Evolutionary conservation across 352 stramenopile genomes (phyloP).

Genomic region (Phytophthora vignae): DNA sequence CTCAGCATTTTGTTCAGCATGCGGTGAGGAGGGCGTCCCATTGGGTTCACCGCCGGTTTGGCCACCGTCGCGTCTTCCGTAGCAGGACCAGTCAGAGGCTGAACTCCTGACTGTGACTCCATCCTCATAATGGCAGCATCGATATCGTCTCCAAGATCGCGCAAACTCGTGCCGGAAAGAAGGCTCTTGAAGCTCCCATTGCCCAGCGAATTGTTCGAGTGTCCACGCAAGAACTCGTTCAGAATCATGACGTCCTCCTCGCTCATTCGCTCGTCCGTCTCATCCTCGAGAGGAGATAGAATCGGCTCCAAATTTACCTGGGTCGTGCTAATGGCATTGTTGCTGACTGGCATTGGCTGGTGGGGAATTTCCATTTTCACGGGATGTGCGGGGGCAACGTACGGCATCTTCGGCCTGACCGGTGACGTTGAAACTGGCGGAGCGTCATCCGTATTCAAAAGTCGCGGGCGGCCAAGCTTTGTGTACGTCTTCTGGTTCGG

Average conservation of each 20-base stretch:
- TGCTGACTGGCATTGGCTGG: conserved; percentile 5
- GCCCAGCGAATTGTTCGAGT: conserved; percentile 56
- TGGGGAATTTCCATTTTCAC: conserved; percentile 26
- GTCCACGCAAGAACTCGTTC: conserved; percentile 61
- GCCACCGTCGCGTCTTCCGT: conserved; percentile 23
- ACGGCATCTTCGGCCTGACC: conserved; percentile 27
- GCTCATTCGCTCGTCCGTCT: conserved; percentile 61
- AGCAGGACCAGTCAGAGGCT: conserved; percentile 21
- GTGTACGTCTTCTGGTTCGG: conserved; percentile 81
- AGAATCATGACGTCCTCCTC: conserved; percentile 70
- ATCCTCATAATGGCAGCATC: conserved; percentile 46
- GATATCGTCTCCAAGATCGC: conserved; percentile 41
- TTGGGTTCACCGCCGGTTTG: conserved; percentile 18
- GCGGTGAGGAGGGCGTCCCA: conserved; percentile 31
- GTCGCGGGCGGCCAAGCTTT: conserved; percentile 73
- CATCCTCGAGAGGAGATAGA: conserved; percentile 44
- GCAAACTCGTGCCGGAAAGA: conserved; percentile 46
- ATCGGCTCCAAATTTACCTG: conserved; percentile 55
- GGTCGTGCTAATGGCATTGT: conserved; percentile 17
- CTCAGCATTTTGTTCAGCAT: conserved; percentile 62
- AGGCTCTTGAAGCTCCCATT: conserved; percentile 49
- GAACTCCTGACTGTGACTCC: conserved; percentile 27
- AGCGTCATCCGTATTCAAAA: conserved; percentile 61
- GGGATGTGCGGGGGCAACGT: conserved; percentile 9
- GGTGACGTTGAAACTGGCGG: conserved; percentile 41